Base-by-base conservation (phyloP, 139 green algal genomes). In the Coelastrella sp. region DNA sequence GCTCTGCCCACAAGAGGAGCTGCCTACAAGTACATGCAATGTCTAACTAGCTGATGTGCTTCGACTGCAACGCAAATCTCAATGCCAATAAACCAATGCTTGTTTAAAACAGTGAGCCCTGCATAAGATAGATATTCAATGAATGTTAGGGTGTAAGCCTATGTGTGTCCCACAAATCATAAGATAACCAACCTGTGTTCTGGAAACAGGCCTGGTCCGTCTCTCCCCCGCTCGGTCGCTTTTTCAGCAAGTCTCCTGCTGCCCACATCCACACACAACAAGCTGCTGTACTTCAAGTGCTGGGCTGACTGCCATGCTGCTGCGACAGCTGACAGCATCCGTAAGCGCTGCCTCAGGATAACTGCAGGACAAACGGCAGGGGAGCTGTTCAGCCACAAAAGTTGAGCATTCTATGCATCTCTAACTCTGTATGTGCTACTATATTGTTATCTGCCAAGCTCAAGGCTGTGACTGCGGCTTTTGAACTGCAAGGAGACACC, bases 251-350 rank as follows among this genome's bases (percentile, higher is more conserved):
- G 64, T 6, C 8, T 7, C 82, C 47, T 61, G 23, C 82, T 64
- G 14, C 11, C 64, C 23, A 78, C 82, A 78, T 77, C 23, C 23
- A 87, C 64, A 20, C 82, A 87, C 82, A 87, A 61, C 22, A 87
- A 17, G 64, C 47, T 87, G 64, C 64, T 87, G 32, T 78, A 78
- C 22, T 56, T 68, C 64, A 87, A 32, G 22, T 57, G 82, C 64
- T 78, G 22, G 16, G 60, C 80, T 74, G 80, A 56, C 20, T 57
- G 58, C 59, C 59, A 74, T n/a, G 82, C 82, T n/a, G 82, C 58
- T 3, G 64, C 73, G 5, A 64, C 82, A 65, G 14, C 16, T 60
- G 32, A 61, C 82, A 87, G 64, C 82, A 87, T 20, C 65, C 61
- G 32, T 64, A 87, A 17, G 64, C 82, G 82, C 64, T 87, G 64